Evolutionary conservation across 345 rosid species (phyloP), one percentile per base, ranked within the genome.

Genomic region (Kandelia obovata): DNA sequence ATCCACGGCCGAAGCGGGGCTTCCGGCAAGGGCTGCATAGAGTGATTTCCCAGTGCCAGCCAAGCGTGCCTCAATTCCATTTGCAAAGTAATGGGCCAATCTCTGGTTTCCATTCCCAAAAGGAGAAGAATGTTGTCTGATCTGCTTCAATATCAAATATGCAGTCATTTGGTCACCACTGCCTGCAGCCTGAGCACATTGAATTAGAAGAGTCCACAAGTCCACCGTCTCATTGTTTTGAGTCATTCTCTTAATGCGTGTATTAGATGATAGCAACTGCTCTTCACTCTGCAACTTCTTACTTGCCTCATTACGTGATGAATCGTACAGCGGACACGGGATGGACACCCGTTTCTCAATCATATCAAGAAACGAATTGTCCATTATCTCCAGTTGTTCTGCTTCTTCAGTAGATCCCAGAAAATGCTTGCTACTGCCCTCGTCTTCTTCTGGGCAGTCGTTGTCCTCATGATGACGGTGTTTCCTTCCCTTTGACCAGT

Each of bases 181-280:
- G 5, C 85, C 80, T 26, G 84, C 85, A 1, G 90, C 82, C 71
- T 88, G 91, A 7, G 96, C 89, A 66, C 94, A 87, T 43, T 71
- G 86, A 71, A 81, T 84, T 62, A 88, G 61, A 0, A 75, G 81
- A 55, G 71, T 69, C 79, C 77, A 77, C 62, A 83, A 70, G 71
- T 87, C 89, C 7, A 85, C 81, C 64, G 82, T 77, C 82, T 51
- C 78, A 59, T 68, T 47, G 21, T 21, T 2, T 1, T 25, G 27
- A 26, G 46, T 23, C 11, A 7, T 8, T 60, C 73, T 78, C 21
- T 37, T 69, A 7, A 19, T 46, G 1, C 69, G 57, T 4, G 60
- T 8, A 16, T 5, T 58, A 3, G 73, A 61, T 35, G 30, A 49
- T 60, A 60, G 53, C 60, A 69, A 30, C 39, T 28, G 64, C 51